A percentile compares a stretch with the other conserved stretches of the same genome.
Conservation (phyloP, 192 early-diverging fungal species). For the Coemansia sp. region DNA sequence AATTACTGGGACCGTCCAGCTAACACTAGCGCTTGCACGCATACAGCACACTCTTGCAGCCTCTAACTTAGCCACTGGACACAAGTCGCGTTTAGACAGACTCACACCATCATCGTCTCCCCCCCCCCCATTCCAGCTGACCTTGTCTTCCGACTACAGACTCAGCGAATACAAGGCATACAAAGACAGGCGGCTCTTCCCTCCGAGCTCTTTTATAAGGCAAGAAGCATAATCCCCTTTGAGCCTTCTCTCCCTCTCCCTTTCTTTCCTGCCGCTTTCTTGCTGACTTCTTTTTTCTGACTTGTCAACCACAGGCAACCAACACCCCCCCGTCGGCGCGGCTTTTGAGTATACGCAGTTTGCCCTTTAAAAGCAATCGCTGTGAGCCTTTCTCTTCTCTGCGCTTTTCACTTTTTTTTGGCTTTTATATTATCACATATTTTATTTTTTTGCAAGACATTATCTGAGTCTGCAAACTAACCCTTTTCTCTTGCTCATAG, state of each 20-base stretch:
- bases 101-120: neutral
- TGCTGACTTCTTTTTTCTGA: slow-evolving; percentile 40
- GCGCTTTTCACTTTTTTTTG: slow-evolving; percentile 18
- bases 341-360: neutral
- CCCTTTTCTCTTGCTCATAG: slow-evolving; percentile 20
- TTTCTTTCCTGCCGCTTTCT: slow-evolving; percentile 21
- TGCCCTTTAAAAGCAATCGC: slow-evolving; percentile 8
- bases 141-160: slow-evolving; percentile 1
- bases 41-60: neutral
- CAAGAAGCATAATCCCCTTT: slow-evolving; percentile 1
- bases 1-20: neutral
- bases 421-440: slow-evolving; percentile 6
- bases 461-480: slow-evolving; percentile 28
- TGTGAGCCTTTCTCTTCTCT: slow-evolving; percentile 8
- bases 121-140: slow-evolving; percentile 8
- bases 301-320: slow-evolving; percentile 16
- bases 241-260: neutral
- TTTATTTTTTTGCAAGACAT: slow-evolving; percentile 13
- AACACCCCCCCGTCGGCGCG: neutral
- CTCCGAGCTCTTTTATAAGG: slow-evolving; percentile 1
- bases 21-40: neutral
- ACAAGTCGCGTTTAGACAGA: neutral
- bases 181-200: neutral
- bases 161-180: neutral
- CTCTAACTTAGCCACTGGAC: neutral